A percentile compares a stretch with the other conserved stretches of the same genome.
Evolutionary conservation across 148 eudicot species (phyloP).

Genomic region (Silene uniflora): DNA sequence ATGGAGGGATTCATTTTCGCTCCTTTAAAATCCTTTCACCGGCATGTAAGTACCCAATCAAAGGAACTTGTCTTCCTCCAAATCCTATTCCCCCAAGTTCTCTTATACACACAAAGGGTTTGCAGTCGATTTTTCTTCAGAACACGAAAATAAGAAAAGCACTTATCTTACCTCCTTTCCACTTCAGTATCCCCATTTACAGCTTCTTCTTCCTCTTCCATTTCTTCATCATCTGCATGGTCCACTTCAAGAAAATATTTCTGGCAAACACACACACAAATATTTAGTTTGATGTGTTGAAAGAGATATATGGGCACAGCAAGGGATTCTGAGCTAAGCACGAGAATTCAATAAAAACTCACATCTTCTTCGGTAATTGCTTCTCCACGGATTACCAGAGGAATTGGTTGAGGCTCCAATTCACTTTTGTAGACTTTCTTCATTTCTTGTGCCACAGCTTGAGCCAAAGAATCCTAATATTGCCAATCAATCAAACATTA

Average conservation of each 20-base stretch:
- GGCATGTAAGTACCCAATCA: too few relatives aligned
- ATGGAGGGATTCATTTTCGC: too few relatives aligned
- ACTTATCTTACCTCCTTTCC: slow-evolving; percentile 52
- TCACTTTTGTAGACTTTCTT: slow-evolving; percentile 71
- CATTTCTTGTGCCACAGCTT: slow-evolving; percentile 97
- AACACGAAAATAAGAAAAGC: not conserved
- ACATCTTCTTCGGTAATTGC: slow-evolving; percentile 78
- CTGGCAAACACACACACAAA: slow-evolving; percentile 33
- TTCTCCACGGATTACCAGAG: slow-evolving; percentile 62
- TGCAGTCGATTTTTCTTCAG: too few relatives aligned
- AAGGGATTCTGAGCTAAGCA: not conserved
- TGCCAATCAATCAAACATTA: not conserved
- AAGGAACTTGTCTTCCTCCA: too few relatives aligned
- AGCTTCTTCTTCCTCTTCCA: slow-evolving; percentile 32
- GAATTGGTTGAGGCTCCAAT: slow-evolving; percentile 83
- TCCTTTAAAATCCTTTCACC: too few relatives aligned
- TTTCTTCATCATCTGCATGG: slow-evolving; percentile 53
- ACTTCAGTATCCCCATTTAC: slow-evolving; percentile 37
- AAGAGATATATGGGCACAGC: not conserved
- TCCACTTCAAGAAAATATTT: slow-evolving; percentile 87
- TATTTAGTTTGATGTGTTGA: slow-evolving; percentile 9
- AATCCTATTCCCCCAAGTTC: too few relatives aligned
- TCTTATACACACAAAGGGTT: too few relatives aligned
- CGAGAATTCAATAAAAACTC: slow-evolving; percentile 26
- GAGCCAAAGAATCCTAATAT: slow-evolving; percentile 73